Evolutionary conservation across 306 rosid genomes (phyloP).

Genomic region (Hylodesmum podocarpum): DNA sequence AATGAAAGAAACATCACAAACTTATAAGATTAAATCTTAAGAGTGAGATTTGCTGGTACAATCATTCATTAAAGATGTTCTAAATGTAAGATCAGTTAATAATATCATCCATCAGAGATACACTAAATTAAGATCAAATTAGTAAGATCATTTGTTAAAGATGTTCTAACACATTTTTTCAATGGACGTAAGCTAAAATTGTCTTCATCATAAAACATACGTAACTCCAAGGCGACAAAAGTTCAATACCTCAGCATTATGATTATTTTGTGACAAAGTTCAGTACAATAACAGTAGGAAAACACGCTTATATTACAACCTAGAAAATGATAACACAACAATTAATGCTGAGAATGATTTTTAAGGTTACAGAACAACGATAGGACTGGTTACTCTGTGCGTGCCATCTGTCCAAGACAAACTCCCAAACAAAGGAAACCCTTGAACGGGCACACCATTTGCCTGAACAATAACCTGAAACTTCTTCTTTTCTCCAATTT

Average conservation of each 20-base stretch:
- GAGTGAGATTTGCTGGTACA: no score
- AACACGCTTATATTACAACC: not conserved
- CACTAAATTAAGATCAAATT: no score
- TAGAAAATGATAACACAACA: not conserved
- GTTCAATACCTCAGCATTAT: not conserved
- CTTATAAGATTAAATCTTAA: no score
- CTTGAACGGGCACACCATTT: not conserved
- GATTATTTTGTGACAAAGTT: not conserved
- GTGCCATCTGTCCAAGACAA: conserved; percentile 50
- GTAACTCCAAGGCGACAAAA: not conserved
- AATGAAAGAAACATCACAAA: no score
- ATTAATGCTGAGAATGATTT: not conserved
- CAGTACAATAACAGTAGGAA: not conserved
- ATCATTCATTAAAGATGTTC: no score
- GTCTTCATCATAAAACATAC: no score
- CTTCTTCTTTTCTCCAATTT: conserved; percentile 46
- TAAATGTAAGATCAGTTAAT: no score
- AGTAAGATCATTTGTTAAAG: no score
- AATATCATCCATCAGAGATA: no score
- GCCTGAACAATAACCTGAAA: conserved; percentile 35
- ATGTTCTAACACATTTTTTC: no score
- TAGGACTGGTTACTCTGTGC: conserved; percentile 49
- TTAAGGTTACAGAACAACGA: conserved; percentile 21
- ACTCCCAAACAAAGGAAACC: conserved; percentile 3
- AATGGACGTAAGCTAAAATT: no score